phyloP scores from a whole-genome alignment of 139 green algal genomes.

The Astrephomene gubernaculifera region DNA sequence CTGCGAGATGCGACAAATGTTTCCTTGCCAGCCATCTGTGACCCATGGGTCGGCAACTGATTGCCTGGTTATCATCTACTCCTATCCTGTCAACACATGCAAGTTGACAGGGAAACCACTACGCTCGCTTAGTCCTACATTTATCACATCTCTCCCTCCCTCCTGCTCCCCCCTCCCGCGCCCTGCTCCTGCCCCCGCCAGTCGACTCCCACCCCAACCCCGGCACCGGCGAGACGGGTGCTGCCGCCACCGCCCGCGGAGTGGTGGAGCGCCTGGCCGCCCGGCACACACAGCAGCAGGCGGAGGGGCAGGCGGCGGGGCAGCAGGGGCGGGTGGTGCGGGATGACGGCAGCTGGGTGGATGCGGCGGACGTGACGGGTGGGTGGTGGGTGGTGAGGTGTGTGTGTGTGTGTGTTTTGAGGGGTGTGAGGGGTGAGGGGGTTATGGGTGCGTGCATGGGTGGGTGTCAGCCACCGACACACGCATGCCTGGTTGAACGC shows the following conservation, averaged over 20 bases:
- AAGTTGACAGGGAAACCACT: no score
- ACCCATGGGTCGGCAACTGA: no score
- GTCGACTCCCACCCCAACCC: slow-evolving; percentile 13
- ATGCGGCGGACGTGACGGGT: background rate
- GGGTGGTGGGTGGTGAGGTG: background rate
- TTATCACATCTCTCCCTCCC: background rate
- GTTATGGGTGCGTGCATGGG: background rate
- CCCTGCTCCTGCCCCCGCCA: background rate
- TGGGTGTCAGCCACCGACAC: background rate
- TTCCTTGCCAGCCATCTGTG: background rate
- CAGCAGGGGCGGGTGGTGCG: background rate
- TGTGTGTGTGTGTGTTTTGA: background rate
- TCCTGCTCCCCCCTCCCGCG: background rate
- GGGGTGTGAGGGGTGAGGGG: background rate
- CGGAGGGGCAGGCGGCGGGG: background rate
- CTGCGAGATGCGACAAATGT: background rate
- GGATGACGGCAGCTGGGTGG: slow-evolving; percentile 34
- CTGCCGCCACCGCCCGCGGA: background rate
- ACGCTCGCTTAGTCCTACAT: no score
- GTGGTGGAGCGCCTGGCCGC: slow-evolving; percentile 21
- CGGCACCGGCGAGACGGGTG: slow-evolving; percentile 4
- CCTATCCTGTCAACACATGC: no score
- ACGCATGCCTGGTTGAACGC: background rate
- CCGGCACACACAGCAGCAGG: background rate
- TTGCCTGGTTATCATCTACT: no score